phyloP scores from a whole-genome alignment of 1,284 basidiomycete species.

The Irpex lacteus region DNA sequence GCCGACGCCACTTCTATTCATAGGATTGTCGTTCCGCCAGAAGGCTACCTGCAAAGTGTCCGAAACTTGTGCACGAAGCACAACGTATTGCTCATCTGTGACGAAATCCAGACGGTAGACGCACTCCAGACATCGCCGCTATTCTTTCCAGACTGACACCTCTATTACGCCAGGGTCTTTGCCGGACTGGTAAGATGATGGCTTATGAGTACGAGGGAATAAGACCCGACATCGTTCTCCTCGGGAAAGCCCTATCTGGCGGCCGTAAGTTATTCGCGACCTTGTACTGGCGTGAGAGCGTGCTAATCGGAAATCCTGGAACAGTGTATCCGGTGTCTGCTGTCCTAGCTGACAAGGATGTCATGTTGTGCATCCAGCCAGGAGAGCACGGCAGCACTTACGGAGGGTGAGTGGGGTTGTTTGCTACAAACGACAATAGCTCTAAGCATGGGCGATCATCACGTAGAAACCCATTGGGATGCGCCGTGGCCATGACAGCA shows the following conservation, averaged over 20 bases:
- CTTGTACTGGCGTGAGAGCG: background rate
- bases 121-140: constrained; percentile 4
- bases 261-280: constrained; percentile 55
- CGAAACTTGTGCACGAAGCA: constrained; percentile 89
- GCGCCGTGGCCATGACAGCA: constrained; percentile 91
- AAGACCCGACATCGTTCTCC: constrained; percentile 89
- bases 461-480: constrained; percentile 87
- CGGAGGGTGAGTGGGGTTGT: constrained; percentile 62
- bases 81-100: constrained; percentile 94
- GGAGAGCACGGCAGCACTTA: constrained; percentile 98
- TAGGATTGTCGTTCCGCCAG: constrained; percentile 90
- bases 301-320: constrained; percentile 2
- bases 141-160: constrained; percentile 2
- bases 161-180: constrained; percentile 56
- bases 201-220: constrained; percentile 88
- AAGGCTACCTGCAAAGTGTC: constrained; percentile 80
- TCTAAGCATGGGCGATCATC: background rate
- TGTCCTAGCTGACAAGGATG: constrained; percentile 83
- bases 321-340: constrained; percentile 95
- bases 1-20: background rate
- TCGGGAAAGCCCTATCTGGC: constrained; percentile 95
- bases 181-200: constrained; percentile 85
- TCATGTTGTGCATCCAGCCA: constrained; percentile 96
- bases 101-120: constrained; percentile 92
- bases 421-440: background rate